These are phyloP conservation scores for Phytophthora melonis DNA, from an alignment of 352 stramenopile genomes.

Conservation along the genomic window DNA sequence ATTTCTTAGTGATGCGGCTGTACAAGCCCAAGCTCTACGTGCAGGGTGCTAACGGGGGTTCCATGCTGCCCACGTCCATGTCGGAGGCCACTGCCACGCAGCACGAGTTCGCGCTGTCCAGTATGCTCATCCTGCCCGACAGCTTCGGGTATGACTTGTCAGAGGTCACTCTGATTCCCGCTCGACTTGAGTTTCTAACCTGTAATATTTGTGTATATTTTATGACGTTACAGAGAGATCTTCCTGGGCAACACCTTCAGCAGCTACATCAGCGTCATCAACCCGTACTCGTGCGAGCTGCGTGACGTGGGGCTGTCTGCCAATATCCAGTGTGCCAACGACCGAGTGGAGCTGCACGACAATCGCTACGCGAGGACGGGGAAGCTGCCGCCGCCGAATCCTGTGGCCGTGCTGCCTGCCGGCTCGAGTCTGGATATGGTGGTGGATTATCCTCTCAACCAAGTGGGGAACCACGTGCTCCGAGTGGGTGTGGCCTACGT, in stretches of 20 bases:
- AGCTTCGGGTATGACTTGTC: slow-evolving; percentile 79
- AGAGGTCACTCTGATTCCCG: background rate
- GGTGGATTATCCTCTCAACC: slow-evolving; percentile 90
- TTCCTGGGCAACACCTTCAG: slow-evolving; percentile 94
- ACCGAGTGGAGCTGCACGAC: slow-evolving; percentile 82
- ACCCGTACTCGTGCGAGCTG: slow-evolving; percentile 85
- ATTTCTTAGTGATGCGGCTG: slow-evolving; percentile 84
- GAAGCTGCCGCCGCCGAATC: slow-evolving; percentile 79
- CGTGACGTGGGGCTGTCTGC: slow-evolving; percentile 80
- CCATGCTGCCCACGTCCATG: slow-evolving; percentile 73
- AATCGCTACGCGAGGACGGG: slow-evolving; percentile 77
- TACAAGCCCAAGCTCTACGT: slow-evolving; percentile 91
- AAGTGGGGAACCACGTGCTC: slow-evolving; percentile 90
- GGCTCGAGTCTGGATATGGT: slow-evolving; percentile 92
- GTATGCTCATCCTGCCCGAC: slow-evolving; percentile 90
- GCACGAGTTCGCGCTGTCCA: slow-evolving; percentile 90
- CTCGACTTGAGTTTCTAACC: background rate
- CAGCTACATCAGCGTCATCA: slow-evolving; percentile 94
- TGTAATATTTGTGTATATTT: slow-evolving; percentile 8
- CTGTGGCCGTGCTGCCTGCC: slow-evolving; percentile 66
- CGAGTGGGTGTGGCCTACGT: slow-evolving; percentile 83
- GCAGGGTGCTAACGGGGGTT: slow-evolving; percentile 57
- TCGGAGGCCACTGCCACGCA: slow-evolving; percentile 50
- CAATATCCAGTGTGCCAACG: slow-evolving; percentile 90
- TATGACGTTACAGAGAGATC: slow-evolving; percentile 74